Evolutionary conservation across 2,329 filamentous ascomycete genomes (phyloP).

Genomic region (Pseudocercospora musae): DNA sequence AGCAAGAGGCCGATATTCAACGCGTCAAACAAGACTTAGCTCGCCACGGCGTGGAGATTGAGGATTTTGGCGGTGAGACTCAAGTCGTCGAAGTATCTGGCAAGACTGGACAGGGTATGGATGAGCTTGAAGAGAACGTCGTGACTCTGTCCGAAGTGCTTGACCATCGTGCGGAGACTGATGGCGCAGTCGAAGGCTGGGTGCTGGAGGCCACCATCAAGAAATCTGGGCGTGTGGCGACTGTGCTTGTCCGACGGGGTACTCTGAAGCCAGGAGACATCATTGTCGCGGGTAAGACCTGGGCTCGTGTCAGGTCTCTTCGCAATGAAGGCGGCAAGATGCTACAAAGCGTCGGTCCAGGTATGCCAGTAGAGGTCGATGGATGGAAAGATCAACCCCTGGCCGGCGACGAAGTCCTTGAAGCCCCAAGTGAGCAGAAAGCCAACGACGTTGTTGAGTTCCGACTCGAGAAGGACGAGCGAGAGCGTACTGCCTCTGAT

Average conservation of each 20-base stretch:
- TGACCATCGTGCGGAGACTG: constrained; percentile 76
- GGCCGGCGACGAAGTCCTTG: constrained; percentile 82
- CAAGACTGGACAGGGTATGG: constrained; percentile 89
- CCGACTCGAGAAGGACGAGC: constrained; percentile 67
- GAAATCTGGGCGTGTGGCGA: constrained; percentile 77
- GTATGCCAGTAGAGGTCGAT: constrained; percentile 85
- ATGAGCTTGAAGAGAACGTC: constrained; percentile 86
- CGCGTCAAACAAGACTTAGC: constrained; percentile 85
- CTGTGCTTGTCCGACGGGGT: constrained; percentile 81
- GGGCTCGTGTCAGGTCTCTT: constrained; percentile 79
- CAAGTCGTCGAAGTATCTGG: constrained; percentile 90
- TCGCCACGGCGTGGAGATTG: constrained; percentile 79
- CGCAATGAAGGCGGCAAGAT: constrained; percentile 78
- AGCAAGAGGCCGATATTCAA: constrained; percentile 74
- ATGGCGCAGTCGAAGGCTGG: constrained; percentile 85
- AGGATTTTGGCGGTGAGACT: constrained; percentile 92
- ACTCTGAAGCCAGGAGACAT: constrained; percentile 77
- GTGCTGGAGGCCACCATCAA: constrained; percentile 89
- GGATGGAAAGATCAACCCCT: constrained; percentile 89
- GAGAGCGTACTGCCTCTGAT: constrained; percentile 62
- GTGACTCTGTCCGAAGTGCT: constrained; percentile 82
- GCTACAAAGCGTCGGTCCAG: constrained; percentile 72
- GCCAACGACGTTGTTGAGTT: constrained; percentile 77
- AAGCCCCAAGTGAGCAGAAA: constrained; percentile 73
- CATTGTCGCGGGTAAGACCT: constrained; percentile 83